Percentiles rank a stretch among this genome's conserved stretches.
These are phyloP conservation scores for Clohesyomyces aquaticus DNA, from an alignment of 495 filamentous ascomycete genomes.

Conservation along the genomic window DNA sequence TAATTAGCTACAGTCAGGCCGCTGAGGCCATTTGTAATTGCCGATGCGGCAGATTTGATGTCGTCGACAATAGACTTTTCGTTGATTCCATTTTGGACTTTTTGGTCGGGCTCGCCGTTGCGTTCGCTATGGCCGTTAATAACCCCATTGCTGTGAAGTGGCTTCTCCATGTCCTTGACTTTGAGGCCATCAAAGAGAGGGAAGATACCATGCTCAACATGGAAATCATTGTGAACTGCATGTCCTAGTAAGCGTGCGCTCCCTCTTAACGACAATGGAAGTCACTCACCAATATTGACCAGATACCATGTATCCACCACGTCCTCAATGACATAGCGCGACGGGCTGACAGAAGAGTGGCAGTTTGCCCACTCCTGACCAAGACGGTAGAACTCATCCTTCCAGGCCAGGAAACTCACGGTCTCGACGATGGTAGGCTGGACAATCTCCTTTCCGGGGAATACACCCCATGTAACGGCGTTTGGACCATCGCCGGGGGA, in stretches of 20 bases:
- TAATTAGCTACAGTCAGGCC: conserved; percentile 25
- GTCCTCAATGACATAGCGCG: conserved; percentile 75
- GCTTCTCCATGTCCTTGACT: conserved; percentile 65
- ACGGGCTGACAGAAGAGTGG: conserved; percentile 76
- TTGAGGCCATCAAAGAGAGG: conserved; percentile 79
- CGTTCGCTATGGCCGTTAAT: conserved; percentile 13
- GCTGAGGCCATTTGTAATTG: conserved; percentile 31
- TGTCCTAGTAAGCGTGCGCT: not conserved
- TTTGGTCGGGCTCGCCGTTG: conserved; percentile 1
- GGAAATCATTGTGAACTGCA: conserved; percentile 97
- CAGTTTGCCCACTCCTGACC: conserved; percentile 94
- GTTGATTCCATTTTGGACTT: conserved; percentile 7
- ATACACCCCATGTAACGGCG: conserved; percentile 98
- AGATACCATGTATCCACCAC: conserved; percentile 91
- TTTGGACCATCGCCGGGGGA: conserved; percentile 83
- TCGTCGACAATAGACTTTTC: conserved; percentile 3
- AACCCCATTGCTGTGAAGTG: conserved; percentile 39
- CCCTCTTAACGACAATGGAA: not conserved
- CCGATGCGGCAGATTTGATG: conserved; percentile 15
- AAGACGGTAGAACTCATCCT: conserved; percentile 93
- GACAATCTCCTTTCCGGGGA: conserved; percentile 97
- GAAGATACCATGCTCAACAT: conserved; percentile 74
- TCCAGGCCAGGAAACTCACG: conserved; percentile 97
- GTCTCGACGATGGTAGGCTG: conserved; percentile 99
- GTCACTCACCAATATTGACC: conserved; percentile 81